These are phyloP conservation scores for Trametes coccinea DNA, from an alignment of 768 basidiomycete species.

Conservation along the genomic window DNA sequence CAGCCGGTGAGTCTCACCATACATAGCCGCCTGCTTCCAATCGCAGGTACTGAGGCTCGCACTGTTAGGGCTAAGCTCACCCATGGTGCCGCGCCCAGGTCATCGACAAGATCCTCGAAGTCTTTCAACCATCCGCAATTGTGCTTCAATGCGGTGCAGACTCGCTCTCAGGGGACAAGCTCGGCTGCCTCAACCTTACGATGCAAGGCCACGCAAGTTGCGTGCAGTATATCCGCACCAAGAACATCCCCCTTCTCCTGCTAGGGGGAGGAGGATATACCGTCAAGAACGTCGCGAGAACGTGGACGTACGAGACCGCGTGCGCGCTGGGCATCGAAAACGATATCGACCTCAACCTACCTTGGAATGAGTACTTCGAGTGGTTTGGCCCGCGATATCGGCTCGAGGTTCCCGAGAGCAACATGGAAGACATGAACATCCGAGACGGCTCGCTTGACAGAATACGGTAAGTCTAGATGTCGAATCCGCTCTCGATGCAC, in stretches of 20 bases:
- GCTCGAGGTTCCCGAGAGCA: conserved; percentile 86
- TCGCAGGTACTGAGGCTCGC: conserved; percentile 9
- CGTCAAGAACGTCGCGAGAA: conserved; percentile 91
- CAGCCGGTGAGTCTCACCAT: conserved; percentile 66
- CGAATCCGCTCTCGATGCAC: no score
- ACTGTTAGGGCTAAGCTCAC: conserved; percentile 22
- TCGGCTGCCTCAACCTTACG: conserved; percentile 94
- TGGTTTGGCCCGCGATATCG: conserved; percentile 97
- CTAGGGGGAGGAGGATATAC: conserved; percentile 98
- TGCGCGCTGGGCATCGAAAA: conserved; percentile 90
- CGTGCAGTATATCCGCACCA: conserved; percentile 79
- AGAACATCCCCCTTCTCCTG: conserved; percentile 84
- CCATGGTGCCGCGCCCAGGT: conserved; percentile 48
- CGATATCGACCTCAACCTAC: conserved; percentile 73
- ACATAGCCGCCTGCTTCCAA: background rate
- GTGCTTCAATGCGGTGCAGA: conserved; percentile 96
- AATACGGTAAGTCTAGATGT: conserved; percentile 57
- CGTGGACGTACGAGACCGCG: conserved; percentile 97
- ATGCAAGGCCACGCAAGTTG: conserved; percentile 95
- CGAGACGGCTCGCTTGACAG: conserved; percentile 77
- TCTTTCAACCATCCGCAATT: conserved; percentile 84
- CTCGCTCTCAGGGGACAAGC: conserved; percentile 91
- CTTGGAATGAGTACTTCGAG: conserved; percentile 91
- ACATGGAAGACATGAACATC: conserved; percentile 93
- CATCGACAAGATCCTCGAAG: conserved; percentile 81